phyloP scores from a whole-genome alignment of 352 stramenopile genomes.

The Globisporangium radiosum region DNA sequence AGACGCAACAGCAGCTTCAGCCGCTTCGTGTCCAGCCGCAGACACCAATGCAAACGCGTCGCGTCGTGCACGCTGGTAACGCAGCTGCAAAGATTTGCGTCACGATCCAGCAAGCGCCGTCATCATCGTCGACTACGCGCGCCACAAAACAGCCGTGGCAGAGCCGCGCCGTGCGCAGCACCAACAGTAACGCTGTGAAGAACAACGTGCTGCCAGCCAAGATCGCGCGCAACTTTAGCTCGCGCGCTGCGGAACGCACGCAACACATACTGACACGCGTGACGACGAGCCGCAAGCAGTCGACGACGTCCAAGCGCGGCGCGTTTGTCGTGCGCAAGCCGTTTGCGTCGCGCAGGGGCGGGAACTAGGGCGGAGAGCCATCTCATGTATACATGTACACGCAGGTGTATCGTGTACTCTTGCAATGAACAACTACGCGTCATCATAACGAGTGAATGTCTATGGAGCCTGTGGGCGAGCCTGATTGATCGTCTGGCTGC shows the following conservation, averaged over 20 bases:
- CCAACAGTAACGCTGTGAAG: constrained; percentile 18
- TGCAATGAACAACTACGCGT: too few relatives aligned
- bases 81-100: constrained; percentile 34
- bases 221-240: constrained; percentile 9
- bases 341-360: constrained; percentile 21
- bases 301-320: constrained; percentile 30
- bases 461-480: too few relatives aligned
- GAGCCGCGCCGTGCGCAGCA: constrained; percentile 18
- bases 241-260: constrained; percentile 1
- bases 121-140: not conserved
- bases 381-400: too few relatives aligned
- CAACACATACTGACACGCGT: constrained; percentile 8
- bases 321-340: constrained; percentile 50
- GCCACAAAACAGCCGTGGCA: constrained; percentile 2
- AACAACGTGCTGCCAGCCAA: constrained; percentile 12
- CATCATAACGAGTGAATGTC: too few relatives aligned
- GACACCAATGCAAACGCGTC: not conserved
- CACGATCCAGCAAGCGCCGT: constrained; percentile 18
- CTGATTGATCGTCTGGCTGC: too few relatives aligned
- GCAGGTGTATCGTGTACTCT: too few relatives aligned
- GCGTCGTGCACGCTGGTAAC: constrained; percentile 23
- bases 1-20: constrained; percentile 13
- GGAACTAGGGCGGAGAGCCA: too few relatives aligned
- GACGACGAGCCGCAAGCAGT: constrained; percentile 10
- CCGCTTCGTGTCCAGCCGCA: not conserved